A percentile compares a stretch with the other conserved stretches of the same genome.
Evolutionary conservation across 139 green algal species (phyloP).

Genomic region (Haematococcus sp.): DNA sequence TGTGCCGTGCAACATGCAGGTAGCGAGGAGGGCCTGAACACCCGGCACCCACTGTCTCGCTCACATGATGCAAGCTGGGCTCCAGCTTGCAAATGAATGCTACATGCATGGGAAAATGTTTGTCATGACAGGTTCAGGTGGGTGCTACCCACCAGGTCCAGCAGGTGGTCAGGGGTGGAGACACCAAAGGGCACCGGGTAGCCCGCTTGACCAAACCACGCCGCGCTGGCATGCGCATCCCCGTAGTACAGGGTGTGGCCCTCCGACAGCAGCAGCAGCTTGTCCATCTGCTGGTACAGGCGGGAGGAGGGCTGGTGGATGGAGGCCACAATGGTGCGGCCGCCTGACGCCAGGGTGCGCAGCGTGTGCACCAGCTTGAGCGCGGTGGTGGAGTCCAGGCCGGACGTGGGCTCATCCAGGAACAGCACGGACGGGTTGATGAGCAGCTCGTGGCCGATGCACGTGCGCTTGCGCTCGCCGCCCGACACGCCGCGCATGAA

Average conservation of each 20-base stretch:
- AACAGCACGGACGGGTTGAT: constrained; percentile 90
- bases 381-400: constrained; percentile 88
- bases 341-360: constrained; percentile 63
- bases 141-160: constrained; percentile 54
- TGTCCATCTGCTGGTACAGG: constrained; percentile 78
- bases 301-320: constrained; percentile 91
- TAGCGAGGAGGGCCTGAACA: no score
- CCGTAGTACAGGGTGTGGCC: constrained; percentile 86
- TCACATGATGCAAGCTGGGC: no score
- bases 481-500: constrained; percentile 50
- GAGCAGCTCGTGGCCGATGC: constrained; percentile 83
- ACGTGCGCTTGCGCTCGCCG: constrained; percentile 91
- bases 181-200: constrained; percentile 58
- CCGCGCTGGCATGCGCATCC: constrained; percentile 66
- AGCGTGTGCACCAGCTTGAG: constrained; percentile 80
- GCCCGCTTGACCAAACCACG: constrained; percentile 68
- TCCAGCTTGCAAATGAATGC: no score
- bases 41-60: no score
- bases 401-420: constrained; percentile 52
- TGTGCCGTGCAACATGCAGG: no score
- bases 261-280: constrained; percentile 66
- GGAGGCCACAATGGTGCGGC: constrained; percentile 81
- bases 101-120: no score
- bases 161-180: constrained; percentile 68
- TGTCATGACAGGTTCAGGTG: no score